phyloP scores from a whole-genome alignment of 2,329 filamentous ascomycete genomes.

The Claviceps sp. region DNA sequence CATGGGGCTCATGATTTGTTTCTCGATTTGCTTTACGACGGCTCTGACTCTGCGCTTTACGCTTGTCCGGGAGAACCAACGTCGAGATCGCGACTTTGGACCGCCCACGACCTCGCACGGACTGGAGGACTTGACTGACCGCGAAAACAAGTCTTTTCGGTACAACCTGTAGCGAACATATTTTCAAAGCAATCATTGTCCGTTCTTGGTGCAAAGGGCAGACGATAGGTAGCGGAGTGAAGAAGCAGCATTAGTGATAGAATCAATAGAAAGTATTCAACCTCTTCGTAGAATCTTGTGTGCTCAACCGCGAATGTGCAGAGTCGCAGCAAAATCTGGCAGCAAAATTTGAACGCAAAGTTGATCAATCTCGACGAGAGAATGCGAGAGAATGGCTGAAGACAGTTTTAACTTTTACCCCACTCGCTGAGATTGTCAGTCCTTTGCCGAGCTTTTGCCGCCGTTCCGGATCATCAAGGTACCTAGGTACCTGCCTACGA shows the following conservation, averaged over 20 bases:
- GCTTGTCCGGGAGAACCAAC: slow-evolving; percentile 16
- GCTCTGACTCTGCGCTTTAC: slow-evolving; percentile 17
- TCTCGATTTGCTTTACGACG: slow-evolving; percentile 17
- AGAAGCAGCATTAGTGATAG: not conserved
- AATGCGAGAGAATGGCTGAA: no score
- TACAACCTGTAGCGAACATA: slow-evolving; percentile 6
- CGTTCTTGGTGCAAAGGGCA: not conserved
- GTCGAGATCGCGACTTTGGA: slow-evolving; percentile 17
- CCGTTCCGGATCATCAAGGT: not conserved
- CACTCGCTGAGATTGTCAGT: no score
- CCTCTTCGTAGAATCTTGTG: not conserved
- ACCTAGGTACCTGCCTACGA: not conserved
- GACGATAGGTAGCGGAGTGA: not conserved
- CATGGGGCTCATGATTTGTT: slow-evolving; percentile 19
- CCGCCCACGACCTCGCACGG: slow-evolving; percentile 19
- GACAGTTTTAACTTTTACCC: no score
- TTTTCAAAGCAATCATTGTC: not conserved
- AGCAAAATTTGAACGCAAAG: not conserved
- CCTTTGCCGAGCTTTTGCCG: not conserved
- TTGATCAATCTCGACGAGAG: no score
- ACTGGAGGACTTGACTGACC: slow-evolving; percentile 26
- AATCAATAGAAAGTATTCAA: not conserved
- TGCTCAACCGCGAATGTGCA: not conserved
- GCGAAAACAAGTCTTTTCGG: slow-evolving; percentile 11
- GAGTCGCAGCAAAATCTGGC: not conserved